Evolutionary conservation across 176 grass and related monocot genomes (phyloP).

Genomic region (Aegilops umbellulata): DNA sequence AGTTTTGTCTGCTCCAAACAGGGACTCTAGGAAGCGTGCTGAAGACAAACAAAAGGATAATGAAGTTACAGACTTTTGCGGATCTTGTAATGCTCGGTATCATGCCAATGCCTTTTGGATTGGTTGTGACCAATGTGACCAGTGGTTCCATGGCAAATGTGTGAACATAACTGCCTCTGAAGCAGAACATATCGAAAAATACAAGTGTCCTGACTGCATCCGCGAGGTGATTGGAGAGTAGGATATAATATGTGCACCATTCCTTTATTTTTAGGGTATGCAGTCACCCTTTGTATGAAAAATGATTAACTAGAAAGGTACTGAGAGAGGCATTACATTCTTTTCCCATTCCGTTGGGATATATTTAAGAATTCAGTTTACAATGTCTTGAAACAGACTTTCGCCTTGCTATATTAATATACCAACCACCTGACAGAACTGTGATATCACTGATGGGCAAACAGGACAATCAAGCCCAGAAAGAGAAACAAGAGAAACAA

Average conservation of each 20-base stretch:
- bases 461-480: too few relatives aligned
- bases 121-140: background rate
- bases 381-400: background rate
- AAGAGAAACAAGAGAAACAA: too few relatives aligned
- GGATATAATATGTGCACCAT: background rate
- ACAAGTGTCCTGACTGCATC: background rate
- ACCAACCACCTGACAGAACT: too few relatives aligned
- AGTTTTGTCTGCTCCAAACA: background rate
- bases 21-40: background rate
- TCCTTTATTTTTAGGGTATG: background rate
- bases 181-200: background rate
- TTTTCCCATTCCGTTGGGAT: background rate
- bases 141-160: too few relatives aligned
- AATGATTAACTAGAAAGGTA: background rate
- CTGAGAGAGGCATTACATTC: background rate
- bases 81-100: background rate
- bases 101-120: slow-evolving; percentile 17
- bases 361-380: background rate
- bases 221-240: background rate
- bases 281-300: background rate
- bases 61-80: background rate
- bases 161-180: background rate
- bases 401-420: too few relatives aligned
- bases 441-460: too few relatives aligned
- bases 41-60: background rate